A percentile compares a stretch with the other conserved stretches of the same genome.
phyloP scores from a whole-genome alignment of 1,284 basidiomycete species.

The Testicularia cyperi region DNA sequence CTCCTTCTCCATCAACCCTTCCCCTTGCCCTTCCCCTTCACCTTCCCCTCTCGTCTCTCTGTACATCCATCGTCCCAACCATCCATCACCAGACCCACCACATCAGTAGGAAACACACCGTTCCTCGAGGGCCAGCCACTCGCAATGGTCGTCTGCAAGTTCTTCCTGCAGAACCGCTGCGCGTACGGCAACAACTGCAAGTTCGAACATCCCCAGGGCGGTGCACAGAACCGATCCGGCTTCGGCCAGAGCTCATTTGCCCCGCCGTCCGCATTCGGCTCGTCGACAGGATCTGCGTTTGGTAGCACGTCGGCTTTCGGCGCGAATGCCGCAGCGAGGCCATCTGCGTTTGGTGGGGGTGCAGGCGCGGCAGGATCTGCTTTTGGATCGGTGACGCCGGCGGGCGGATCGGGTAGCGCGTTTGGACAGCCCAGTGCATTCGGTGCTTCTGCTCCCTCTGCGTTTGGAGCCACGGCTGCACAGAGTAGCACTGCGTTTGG shows the following conservation, averaged over 20 bases:
- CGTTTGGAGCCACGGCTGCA: conserved; percentile 14
- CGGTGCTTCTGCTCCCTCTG: conserved; percentile 16
- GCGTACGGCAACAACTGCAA: conserved; percentile 46
- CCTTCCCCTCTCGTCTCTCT: too few species aligned
- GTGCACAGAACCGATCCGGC: conserved; percentile 9
- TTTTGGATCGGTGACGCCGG: background rate
- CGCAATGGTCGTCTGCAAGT: conserved; percentile 42
- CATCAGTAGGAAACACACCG: background rate
- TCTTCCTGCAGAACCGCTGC: conserved; percentile 39
- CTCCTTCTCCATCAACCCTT: too few species aligned
- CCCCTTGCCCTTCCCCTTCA: too few species aligned
- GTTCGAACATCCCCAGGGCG: conserved; percentile 35
- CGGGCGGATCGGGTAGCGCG: conserved; percentile 4
- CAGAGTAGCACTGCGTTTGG: background rate
- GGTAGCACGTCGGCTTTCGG: conserved; percentile 20
- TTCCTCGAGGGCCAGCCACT: background rate
- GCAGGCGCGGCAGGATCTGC: background rate
- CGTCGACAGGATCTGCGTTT: background rate
- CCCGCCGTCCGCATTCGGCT: conserved; percentile 23
- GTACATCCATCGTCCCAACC: too few species aligned
- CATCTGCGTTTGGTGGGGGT: conserved; percentile 6
- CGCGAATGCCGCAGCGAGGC: background rate
- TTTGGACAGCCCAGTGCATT: conserved; percentile 31
- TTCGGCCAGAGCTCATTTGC: conserved; percentile 35
- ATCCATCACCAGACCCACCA: too few species aligned